Evolutionary conservation across 2,329 filamentous ascomycete species (phyloP), one percentile per base, ranked within the genome.

Genomic region (Penicillium sp.): DNA sequence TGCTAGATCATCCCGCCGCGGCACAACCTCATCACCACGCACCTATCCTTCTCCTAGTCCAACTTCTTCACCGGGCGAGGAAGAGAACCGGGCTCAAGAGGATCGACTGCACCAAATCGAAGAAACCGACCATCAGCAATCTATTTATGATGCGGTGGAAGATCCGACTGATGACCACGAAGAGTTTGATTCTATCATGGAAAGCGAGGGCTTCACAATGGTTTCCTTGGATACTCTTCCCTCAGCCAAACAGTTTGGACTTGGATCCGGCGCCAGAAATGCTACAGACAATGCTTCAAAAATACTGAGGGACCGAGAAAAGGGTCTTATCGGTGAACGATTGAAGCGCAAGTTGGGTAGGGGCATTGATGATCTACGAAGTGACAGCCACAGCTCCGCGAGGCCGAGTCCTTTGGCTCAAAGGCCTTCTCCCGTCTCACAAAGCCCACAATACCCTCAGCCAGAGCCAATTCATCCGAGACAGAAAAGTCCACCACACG

Each of bases 171-270:
- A 78, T 27, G 75, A 78, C 19, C 72, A 79, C 53, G 69, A 70
- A 39, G 81, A 81, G 45, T 82, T 80, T 58, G 81, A 84, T 65
- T 81, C 82, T 1, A 81, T 84, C 21, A 75, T 84, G 61, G 82
- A 84, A 67, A 83, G 82, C 61, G 82, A 84, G 72, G 82, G 79
- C 3, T 84, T 84, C 59, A 84, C 81, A 56, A 83, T 84, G 80
- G 81, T 84, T 47, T 83, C 82, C 13, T 69, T 84, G 45, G 78
- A 82, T 56, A 81, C 81, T 3, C 69, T 84, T 23, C 80, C 80
- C 6, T 84, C 81, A 3, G 74, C 79, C 23, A 75, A 75, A 60
- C 75, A 80, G 60, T 73, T 77, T 55, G 66, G 73, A 2, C 69
- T 76, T 37, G 74, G 71, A 25, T 71, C 67, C 19, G 69, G 72